Evolutionary conservation across 768 basidiomycete species (phyloP).

Genomic region (Postia placenta): DNA sequence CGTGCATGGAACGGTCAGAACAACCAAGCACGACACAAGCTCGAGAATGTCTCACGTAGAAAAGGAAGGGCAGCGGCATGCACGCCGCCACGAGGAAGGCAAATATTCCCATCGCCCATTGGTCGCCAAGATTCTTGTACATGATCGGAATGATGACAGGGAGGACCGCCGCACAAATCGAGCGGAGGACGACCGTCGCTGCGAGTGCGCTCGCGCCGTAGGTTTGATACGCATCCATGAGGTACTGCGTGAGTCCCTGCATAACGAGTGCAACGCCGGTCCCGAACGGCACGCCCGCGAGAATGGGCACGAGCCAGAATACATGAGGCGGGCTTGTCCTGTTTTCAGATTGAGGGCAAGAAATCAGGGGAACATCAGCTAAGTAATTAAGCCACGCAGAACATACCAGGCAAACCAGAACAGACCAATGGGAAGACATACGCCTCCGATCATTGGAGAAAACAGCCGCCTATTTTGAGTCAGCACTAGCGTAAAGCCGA

Average conservation of each 20-base stretch:
- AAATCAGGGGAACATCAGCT: neutral
- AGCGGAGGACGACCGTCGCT: constrained; percentile 62
- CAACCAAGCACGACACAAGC: neutral
- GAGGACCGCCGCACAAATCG: constrained; percentile 55
- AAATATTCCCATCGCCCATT: constrained; percentile 52
- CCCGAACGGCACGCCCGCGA: constrained; percentile 65
- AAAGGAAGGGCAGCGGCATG: constrained; percentile 49
- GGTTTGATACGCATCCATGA: constrained; percentile 65
- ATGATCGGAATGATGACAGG: constrained; percentile 51
- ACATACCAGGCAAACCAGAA: constrained; percentile 66
- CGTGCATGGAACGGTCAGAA: neutral
- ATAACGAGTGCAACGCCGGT: constrained; percentile 57
- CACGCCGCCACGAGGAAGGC: constrained; percentile 44
- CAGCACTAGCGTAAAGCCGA: neutral
- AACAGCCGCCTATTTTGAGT: constrained; percentile 40
- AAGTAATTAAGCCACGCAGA: constrained; percentile 2
- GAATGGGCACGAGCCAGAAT: constrained; percentile 64
- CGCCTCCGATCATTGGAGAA: constrained; percentile 46
- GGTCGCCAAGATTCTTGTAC: constrained; percentile 46
- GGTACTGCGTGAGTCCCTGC: constrained; percentile 59
- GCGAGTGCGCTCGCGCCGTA: constrained; percentile 66
- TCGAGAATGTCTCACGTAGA: constrained; percentile 38
- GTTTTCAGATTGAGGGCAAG: no score
- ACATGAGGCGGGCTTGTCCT: constrained; percentile 47
- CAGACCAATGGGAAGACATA: constrained; percentile 49